Evolutionary conservation across 805 yeast species (phyloP), one percentile per base, ranked within the genome.

Genomic region (Sungouiozyma ichnusensis): DNA sequence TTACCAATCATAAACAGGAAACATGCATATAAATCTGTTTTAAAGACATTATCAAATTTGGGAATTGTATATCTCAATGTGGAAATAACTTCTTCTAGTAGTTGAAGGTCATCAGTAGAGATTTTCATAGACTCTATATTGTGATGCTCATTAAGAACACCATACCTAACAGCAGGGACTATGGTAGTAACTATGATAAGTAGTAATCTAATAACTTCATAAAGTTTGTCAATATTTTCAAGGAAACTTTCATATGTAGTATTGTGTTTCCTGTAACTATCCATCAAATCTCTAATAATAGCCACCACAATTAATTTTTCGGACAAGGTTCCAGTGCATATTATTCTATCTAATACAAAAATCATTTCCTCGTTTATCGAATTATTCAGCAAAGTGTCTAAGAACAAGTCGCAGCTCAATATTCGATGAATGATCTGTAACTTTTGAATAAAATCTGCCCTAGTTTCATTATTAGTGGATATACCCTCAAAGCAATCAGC

Each of bases 401-500:
- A 72, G 14, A 85, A 70, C 3, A 76, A 70, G 2, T 74, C 65
- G 33, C 77, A 73, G 37, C 69, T 72, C 27, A 85, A 66, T 15
- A 87, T 65, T 42, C 76, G 70, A 29, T 63, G 65, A 45, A 88
- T 58, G 0, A 82, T 78, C 2, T 65, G 64, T 11, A 73, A 53
- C 2, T 79, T 73, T 24, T 61, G 54, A 24, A 54, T 43, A 17
- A 64, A 58, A 11, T 53, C 39, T 1, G 48, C 46, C 29, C 45
- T 42, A 24, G 59, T 60, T 20, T 60, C 60, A 13, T 47, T 43
- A 35, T 50, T 52, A 39, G 71, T 73, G 38, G 81, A 72, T 46
- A 87, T 67, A 0, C 81, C 74, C 51, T 85, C 94, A 38, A 87
- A 70, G 57, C 95, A 85, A 50, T 85, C 83, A 9, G 95, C 84